Evolutionary conservation across 495 filamentous ascomycete genomes (phyloP).

Genomic region (Physcia stellaris): DNA sequence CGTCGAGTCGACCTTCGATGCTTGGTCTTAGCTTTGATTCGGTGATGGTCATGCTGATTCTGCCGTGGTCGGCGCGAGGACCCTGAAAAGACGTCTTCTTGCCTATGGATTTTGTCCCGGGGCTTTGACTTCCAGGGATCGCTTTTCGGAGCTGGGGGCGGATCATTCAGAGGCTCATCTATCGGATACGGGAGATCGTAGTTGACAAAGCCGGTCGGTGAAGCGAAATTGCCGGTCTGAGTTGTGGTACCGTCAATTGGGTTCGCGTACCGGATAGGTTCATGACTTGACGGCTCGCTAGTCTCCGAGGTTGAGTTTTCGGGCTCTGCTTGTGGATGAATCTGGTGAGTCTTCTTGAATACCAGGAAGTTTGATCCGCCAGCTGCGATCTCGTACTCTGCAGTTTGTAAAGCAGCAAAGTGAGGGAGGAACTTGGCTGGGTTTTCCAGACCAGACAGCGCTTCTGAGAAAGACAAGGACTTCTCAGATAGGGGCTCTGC

Average conservation of each 20-base stretch:
- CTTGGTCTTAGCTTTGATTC: conserved; percentile 12
- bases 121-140: conserved; percentile 22
- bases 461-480: conserved; percentile 42
- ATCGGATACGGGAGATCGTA: conserved; percentile 27
- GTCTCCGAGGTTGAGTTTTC: conserved; percentile 5
- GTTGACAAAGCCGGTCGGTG: conserved; percentile 44
- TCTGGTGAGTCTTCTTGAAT: conserved; percentile 44
- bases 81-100: conserved; percentile 45
- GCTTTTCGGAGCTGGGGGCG: background rate
- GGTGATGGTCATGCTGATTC: conserved; percentile 8
- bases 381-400: conserved; percentile 63
- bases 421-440: conserved; percentile 61
- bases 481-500: conserved; percentile 23
- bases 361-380: conserved; percentile 58
- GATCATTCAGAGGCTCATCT: conserved; percentile 9
- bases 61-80: conserved; percentile 20
- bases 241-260: conserved; percentile 41
- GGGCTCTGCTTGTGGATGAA: conserved; percentile 7
- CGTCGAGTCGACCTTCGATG: conserved; percentile 18
- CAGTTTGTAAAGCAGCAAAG: conserved; percentile 44
- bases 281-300: background rate
- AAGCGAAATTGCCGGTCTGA: conserved; percentile 32
- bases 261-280: conserved; percentile 22
- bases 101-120: conserved; percentile 36
- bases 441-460: conserved; percentile 52